These are phyloP conservation scores for Chaetomiaceae sp. DNA, from an alignment of 2,329 filamentous ascomycete genomes.

Conservation along the genomic window DNA sequence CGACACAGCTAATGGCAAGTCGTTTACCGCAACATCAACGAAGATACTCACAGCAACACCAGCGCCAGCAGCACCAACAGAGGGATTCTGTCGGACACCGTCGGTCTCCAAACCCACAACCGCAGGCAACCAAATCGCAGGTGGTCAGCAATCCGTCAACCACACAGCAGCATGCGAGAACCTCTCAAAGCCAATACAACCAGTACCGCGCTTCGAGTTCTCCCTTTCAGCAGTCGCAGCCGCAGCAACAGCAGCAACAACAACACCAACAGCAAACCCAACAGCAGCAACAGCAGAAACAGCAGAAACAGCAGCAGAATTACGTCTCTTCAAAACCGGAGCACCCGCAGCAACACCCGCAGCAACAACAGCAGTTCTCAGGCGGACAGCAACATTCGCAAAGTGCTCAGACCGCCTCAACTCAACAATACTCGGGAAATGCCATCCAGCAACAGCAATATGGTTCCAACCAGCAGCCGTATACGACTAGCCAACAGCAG, in stretches of 20 bases:
- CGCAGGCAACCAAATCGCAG: constrained; percentile 24
- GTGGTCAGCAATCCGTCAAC: constrained; percentile 18
- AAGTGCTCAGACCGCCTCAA: constrained; percentile 21
- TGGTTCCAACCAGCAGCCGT: constrained; percentile 23
- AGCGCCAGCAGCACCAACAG: constrained; percentile 25
- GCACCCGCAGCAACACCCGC: constrained; percentile 12
- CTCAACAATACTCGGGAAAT: constrained; percentile 22
- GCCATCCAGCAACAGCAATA: constrained; percentile 22
- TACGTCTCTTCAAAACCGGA: neutral
- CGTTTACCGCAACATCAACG: constrained; percentile 21
- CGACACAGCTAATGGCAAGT: constrained; percentile 14
- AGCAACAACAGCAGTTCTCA: constrained; percentile 15
- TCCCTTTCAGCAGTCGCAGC: constrained; percentile 23
- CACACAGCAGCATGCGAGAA: constrained; percentile 24
- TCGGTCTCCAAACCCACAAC: constrained; percentile 21
- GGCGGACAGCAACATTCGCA: constrained; percentile 4
- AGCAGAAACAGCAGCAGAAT: constrained; percentile 18
- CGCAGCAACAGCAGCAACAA: constrained; percentile 27
- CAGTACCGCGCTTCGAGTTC: constrained; percentile 20
- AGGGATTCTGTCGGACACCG: constrained; percentile 19
- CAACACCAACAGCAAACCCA: constrained; percentile 18
- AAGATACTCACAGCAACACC: constrained; percentile 13
- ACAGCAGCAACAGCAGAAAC: constrained; percentile 26
- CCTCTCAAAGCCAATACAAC: constrained; percentile 18
- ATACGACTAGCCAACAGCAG: constrained; percentile 20